Percentiles rank a stretch among this genome's conserved stretches.
Evolutionary conservation across 345 rosid genomes (phyloP).

Genomic region (Salix udensis): DNA sequence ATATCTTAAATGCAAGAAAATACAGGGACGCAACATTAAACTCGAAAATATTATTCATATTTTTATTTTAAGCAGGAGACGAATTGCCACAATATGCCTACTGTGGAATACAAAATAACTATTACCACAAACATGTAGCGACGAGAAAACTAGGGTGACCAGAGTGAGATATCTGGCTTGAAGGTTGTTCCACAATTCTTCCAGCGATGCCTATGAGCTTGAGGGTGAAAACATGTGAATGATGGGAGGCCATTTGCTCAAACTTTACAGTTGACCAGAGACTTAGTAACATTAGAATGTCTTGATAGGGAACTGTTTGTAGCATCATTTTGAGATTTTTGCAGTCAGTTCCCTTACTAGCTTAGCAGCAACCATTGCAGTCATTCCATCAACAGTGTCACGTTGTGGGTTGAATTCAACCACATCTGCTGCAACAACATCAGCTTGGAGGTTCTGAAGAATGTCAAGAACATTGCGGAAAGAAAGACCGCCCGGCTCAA

Average conservation of each 20-base stretch:
- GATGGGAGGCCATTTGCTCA: neutral
- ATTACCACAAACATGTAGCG: neutral
- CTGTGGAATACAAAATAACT: neutral
- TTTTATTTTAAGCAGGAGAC: neutral
- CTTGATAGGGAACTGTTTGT: neutral
- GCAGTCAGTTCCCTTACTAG: conserved; percentile 89
- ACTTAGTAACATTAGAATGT: neutral
- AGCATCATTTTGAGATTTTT: conserved; percentile 68
- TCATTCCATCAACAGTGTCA: conserved; percentile 98
- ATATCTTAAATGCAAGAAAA: neutral
- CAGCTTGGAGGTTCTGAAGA: conserved; percentile 76
- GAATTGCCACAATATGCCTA: neutral
- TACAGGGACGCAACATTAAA: neutral
- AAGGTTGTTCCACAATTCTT: neutral
- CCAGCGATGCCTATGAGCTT: neutral
- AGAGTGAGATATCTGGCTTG: neutral
- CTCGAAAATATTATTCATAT: neutral
- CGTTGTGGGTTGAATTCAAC: conserved; percentile 98
- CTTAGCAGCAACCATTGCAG: conserved; percentile 98
- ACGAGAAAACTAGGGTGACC: neutral
- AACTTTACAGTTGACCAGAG: neutral
- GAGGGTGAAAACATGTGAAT: neutral
- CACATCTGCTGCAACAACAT: conserved; percentile 89
- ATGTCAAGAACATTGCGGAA: conserved; percentile 91
- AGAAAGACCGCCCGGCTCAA: conserved; percentile 96